Evolutionary conservation across 169 alveolate species (phyloP).

Genomic region (Cryptosporidium ryanae): DNA sequence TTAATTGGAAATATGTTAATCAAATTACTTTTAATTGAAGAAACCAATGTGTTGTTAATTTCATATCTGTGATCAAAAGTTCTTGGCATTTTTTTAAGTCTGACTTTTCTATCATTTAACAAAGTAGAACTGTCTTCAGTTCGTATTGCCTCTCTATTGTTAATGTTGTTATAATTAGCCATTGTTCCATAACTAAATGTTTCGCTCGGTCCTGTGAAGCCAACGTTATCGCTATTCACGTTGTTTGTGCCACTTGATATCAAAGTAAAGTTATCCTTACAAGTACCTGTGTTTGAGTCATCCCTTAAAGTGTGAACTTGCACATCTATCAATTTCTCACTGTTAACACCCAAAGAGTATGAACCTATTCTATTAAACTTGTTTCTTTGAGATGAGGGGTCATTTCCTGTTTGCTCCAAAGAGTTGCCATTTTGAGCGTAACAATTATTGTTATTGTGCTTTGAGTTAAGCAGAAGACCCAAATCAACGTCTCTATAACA

Average conservation of each 20-base stretch:
- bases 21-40: constrained; percentile 14
- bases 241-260: background rate
- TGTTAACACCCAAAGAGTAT: constrained; percentile 13
- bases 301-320: too few relatives aligned
- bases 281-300: too few relatives aligned
- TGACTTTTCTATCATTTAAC: too few relatives aligned
- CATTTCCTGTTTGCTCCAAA: background rate
- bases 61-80: constrained; percentile 11
- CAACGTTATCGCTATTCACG: background rate
- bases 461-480: too few relatives aligned
- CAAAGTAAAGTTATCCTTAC: too few relatives aligned
- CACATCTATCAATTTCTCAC: background rate
- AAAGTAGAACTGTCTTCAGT: too few relatives aligned
- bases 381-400: constrained; percentile 1
- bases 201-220: too few relatives aligned
- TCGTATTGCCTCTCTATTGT: background rate
- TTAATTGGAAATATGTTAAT: constrained; percentile 9
- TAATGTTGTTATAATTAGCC: background rate
- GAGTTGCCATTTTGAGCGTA: background rate
- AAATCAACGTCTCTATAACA: constrained; percentile 15
- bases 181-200: too few relatives aligned
- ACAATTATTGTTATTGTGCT: background rate
- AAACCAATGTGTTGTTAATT: constrained; percentile 1
- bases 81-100: background rate
- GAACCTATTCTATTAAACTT: background rate